phyloP scores from a whole-genome alignment of 495 filamentous ascomycete genomes.

The Parathielavia appendiculata region DNA sequence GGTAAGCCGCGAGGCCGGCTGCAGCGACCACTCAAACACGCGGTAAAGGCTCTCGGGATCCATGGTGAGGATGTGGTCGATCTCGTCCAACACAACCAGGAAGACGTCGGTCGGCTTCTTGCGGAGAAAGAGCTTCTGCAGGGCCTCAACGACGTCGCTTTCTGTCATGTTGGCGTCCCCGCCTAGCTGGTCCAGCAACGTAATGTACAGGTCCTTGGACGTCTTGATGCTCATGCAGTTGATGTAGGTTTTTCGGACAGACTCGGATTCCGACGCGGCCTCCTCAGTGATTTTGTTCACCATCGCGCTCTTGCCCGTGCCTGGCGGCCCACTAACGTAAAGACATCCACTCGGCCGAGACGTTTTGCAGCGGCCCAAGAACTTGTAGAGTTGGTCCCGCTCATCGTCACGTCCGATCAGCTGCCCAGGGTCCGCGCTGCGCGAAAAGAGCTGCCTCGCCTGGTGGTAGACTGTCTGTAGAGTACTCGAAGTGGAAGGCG shows the following conservation, averaged over 20 bases:
- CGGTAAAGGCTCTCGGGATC: conserved; percentile 84
- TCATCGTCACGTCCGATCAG: conserved; percentile 83
- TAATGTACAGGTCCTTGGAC: conserved; percentile 73
- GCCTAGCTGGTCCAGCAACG: conserved; percentile 53
- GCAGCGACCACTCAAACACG: conserved; percentile 89
- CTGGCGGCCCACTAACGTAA: conserved; percentile 93
- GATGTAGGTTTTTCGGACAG: conserved; percentile 66
- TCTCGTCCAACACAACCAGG: conserved; percentile 84
- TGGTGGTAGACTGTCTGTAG: conserved; percentile 72
- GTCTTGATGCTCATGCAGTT: conserved; percentile 96
- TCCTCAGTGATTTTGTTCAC: conserved; percentile 70
- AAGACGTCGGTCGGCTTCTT: conserved; percentile 54
- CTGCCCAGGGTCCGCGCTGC: conserved; percentile 66
- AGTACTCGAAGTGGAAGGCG: conserved; percentile 58
- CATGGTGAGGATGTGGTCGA: conserved; percentile 84
- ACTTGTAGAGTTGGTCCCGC: conserved; percentile 59
- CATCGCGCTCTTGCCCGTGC: conserved; percentile 94
- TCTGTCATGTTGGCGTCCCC: conserved; percentile 38
- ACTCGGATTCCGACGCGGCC: conserved; percentile 40
- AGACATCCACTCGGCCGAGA: conserved; percentile 70
- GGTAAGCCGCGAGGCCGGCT: conserved; percentile 67
- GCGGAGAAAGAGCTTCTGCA: conserved; percentile 62
- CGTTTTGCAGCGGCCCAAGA: conserved; percentile 60
- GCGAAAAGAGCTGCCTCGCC: conserved; percentile 81
- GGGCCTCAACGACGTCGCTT: conserved; percentile 51